Base-by-base conservation (phyloP, 2,329 filamentous ascomycete genomes). In the Phyllosticta citriasiana region DNA sequence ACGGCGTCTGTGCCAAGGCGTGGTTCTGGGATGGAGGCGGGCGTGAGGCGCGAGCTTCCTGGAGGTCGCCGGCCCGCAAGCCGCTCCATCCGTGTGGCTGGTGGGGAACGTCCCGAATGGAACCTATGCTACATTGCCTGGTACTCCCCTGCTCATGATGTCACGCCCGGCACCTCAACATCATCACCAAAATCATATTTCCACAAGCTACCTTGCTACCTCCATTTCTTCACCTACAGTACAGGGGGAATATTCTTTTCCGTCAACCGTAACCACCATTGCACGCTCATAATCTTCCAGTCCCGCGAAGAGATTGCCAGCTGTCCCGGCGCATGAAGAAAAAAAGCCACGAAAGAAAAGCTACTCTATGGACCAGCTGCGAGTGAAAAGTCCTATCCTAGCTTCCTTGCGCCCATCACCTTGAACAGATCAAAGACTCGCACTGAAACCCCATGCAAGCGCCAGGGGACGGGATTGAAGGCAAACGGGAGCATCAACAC, bases 401-500 rank as follows among this genome's bases (percentile, higher is more conserved):
- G 53, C 47, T 53, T 27, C 58, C 35, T 40, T 55, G 33, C 40
- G 55, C 53, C 25, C 40, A 47, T 47, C 40, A 54, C 26, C 58
- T 25, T 35, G 22, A 25, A 53, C 55, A 56, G 52, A 30, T 30
- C 27, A 30, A 56, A 47, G 35, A 60, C 58, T 54, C 26, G 26
- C 51, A 54, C 58, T 56, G 53, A 53, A 55, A 26, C 53, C 40
- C 40, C 58, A 27, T 52, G 35, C 53, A 53, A 53, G 53, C 58
- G n/a, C 58, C 26, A 40, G 55, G 53, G 55, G 53, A 25, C 55
- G 33, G 58, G 56, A 60, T 60, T 53, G 47, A 60, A 60, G 55
- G 53, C 40, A 60, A 56, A 55, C 53, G 56, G 53, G 55, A 56
- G 58, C 35, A 24, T 16, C 35, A 6, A 30, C 9, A 60, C 51